phyloP scores from a whole-genome alignment of 2,329 filamentous ascomycete genomes.

The Graphiopsis chlorocephala region DNA sequence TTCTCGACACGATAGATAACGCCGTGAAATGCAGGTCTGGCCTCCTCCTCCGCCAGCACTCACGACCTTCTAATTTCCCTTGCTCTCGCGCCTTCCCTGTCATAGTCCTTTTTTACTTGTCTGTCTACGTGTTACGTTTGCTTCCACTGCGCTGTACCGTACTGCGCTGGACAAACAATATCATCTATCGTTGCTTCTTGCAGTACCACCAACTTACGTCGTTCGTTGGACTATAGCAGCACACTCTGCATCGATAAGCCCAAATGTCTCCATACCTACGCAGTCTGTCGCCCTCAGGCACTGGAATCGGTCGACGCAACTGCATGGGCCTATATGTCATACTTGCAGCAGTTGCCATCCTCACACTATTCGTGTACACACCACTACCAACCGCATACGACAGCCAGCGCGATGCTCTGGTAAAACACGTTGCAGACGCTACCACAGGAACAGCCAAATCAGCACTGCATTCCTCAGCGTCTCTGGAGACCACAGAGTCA shows the following conservation, averaged over 20 bases:
- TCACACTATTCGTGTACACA: constrained; percentile 12
- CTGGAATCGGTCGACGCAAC: constrained; percentile 8
- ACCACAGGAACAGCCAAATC: not conserved
- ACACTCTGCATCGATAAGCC: not conserved
- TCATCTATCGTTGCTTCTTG: not conserved
- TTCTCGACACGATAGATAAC: constrained; percentile 1
- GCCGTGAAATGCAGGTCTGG: not conserved
- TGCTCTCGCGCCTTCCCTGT: not conserved
- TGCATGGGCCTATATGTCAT: constrained; percentile 2
- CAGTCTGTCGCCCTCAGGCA: constrained; percentile 10
- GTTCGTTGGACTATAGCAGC: not conserved
- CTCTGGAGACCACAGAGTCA: constrained; percentile 13
- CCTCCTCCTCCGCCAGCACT: not conserved
- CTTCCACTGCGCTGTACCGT: not conserved
- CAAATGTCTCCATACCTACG: constrained; percentile 9
- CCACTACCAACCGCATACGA: constrained; percentile 12
- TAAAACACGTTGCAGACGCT: constrained; percentile 5
- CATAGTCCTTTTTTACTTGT: not conserved
- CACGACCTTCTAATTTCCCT: not conserved
- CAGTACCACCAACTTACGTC: not conserved
- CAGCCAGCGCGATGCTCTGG: constrained; percentile 12
- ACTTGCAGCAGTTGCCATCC: constrained; percentile 6
- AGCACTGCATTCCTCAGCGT: not conserved
- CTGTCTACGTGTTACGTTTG: not conserved
- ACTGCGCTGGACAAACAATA: not conserved